phyloP scores from a whole-genome alignment of 495 filamentous ascomycete genomes.

The Thozetella sp. region DNA sequence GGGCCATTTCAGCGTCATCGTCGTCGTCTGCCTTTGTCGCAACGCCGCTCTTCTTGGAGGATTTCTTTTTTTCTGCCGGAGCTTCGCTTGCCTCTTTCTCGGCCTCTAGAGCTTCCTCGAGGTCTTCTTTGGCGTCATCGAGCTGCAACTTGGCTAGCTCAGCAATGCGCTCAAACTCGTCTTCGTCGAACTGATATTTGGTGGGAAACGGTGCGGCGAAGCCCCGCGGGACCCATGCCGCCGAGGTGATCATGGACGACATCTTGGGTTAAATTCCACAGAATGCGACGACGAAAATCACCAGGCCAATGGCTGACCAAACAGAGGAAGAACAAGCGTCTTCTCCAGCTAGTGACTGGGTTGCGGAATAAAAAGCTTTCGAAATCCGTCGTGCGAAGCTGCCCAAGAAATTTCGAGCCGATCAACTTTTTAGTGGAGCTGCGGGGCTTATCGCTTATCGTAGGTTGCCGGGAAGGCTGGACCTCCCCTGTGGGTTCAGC shows the following conservation, averaged over 20 bases:
- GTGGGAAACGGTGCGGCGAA: slow-evolving; percentile 89
- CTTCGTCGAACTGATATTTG: slow-evolving; percentile 90
- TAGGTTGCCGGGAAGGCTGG: not conserved
- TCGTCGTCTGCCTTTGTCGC: slow-evolving; percentile 23
- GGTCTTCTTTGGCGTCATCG: slow-evolving; percentile 86
- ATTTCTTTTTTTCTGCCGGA: slow-evolving; percentile 13
- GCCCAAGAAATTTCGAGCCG: slow-evolving; percentile 4
- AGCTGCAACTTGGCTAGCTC: slow-evolving; percentile 86
- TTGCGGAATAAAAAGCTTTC: not conserved
- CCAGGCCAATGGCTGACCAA: too few relatives aligned
- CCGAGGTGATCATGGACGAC: slow-evolving; percentile 87
- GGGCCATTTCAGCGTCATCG: slow-evolving; percentile 14
- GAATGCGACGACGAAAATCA: slow-evolving; percentile 5
- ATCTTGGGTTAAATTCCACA: slow-evolving; percentile 11
- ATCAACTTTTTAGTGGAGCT: slow-evolving; percentile 35
- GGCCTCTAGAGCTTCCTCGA: slow-evolving; percentile 65
- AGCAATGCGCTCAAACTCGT: slow-evolving; percentile 89
- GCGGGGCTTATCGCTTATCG: slow-evolving; percentile 39
- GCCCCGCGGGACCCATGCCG: slow-evolving; percentile 91
- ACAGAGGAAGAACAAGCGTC: not conserved
- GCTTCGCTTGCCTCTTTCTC: slow-evolving; percentile 30
- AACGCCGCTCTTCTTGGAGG: slow-evolving; percentile 13
- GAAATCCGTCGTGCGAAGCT: not conserved
- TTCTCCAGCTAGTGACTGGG: not conserved
- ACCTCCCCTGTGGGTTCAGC: not conserved